These are phyloP conservation scores for Yamadazyma spencermartinsiae DNA, from an alignment of 1,139 yeast species.

Conservation along the genomic window DNA sequence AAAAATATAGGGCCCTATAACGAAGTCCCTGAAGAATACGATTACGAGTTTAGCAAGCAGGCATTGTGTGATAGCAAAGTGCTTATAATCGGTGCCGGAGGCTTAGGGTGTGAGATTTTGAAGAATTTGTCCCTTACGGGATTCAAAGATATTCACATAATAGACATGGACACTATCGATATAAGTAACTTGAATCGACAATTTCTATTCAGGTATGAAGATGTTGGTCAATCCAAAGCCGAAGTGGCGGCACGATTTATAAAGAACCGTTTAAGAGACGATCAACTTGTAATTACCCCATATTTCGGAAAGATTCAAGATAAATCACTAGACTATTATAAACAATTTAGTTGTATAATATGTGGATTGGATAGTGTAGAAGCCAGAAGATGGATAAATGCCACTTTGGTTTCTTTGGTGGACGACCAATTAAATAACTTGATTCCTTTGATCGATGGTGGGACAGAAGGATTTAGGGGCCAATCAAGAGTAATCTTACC, in stretches of 20 bases:
- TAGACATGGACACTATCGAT: constrained; percentile 96
- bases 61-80: constrained; percentile 35
- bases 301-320: constrained; percentile 75
- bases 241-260: constrained; percentile 72
- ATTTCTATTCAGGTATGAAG: constrained; percentile 70
- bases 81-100: constrained; percentile 88
- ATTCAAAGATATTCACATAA: constrained; percentile 71
- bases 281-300: constrained; percentile 50
- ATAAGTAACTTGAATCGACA: constrained; percentile 88
- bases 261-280: constrained; percentile 42
- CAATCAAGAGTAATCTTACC: constrained; percentile 89
- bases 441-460: constrained; percentile 91
- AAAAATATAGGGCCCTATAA: constrained; percentile 40
- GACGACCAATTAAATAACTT: constrained; percentile 48
- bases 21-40: constrained; percentile 41
- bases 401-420: constrained; percentile 65
- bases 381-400: constrained; percentile 91
- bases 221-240: constrained; percentile 83
- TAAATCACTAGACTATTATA: constrained; percentile 61
- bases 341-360: constrained; percentile 68
- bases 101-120: constrained; percentile 90
- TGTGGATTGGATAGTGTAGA: constrained; percentile 91
- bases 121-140: constrained; percentile 82
- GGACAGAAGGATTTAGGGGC: constrained; percentile 93
- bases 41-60: constrained; percentile 22